Conservation (phyloP, 768 basidiomycete genomes). For the Chalciporus pseudorubinellus region DNA sequence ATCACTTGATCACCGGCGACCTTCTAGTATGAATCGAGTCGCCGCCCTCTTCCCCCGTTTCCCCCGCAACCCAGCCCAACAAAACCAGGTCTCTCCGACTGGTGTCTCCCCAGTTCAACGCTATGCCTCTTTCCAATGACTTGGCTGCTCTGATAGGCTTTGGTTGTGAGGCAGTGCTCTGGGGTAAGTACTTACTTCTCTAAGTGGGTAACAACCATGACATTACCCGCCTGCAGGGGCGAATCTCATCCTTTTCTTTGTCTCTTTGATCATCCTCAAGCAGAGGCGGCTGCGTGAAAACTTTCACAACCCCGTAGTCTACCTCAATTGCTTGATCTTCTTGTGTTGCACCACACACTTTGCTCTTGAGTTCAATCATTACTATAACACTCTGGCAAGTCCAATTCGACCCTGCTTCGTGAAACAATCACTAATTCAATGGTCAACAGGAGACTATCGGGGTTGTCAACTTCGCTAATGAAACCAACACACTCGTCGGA, state of each 20-base stretch:
- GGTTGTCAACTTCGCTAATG: constrained; percentile 27
- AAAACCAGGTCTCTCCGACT: not conserved
- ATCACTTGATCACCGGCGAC: not conserved
- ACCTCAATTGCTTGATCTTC: constrained; percentile 32
- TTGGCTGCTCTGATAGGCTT: constrained; percentile 38
- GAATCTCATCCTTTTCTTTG: constrained; percentile 28
- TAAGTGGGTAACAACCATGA: too few relatives aligned
- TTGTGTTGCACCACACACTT: constrained; percentile 32
- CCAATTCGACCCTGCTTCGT: not conserved
- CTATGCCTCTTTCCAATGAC: constrained; percentile 29
- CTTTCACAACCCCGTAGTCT: constrained; percentile 26
- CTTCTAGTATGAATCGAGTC: not conserved
- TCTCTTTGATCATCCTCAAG: constrained; percentile 26
- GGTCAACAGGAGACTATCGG: constrained; percentile 23
- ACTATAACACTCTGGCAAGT: constrained; percentile 32
- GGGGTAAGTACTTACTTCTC: constrained; percentile 24
- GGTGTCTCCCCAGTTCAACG: not conserved
- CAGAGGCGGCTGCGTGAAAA: constrained; percentile 6
- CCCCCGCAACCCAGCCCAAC: not conserved
- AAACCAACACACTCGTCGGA: constrained; percentile 31
- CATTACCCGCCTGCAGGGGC: constrained; percentile 4
- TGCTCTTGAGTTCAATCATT: constrained; percentile 38
- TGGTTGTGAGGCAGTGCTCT: constrained; percentile 35
- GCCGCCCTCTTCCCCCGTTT: not conserved
- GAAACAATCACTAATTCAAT: not conserved